Conservation (phyloP, 1,284 basidiomycete genomes). For the Xerocomus nothofagi region DNA sequence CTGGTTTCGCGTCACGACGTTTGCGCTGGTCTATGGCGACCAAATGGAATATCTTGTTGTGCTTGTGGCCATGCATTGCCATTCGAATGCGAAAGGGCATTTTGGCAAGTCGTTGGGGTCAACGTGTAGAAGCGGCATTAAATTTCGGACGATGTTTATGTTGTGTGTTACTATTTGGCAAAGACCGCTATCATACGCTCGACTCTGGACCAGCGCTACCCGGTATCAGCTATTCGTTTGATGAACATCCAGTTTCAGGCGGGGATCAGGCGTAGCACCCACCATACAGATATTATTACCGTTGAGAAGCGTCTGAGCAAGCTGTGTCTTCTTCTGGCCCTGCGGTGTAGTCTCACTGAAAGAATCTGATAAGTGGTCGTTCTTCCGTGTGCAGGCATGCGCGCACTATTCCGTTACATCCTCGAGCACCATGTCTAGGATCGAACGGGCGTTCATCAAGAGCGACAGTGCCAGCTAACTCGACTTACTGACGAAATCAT, state of each 20-base stretch:
- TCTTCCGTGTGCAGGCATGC: background rate
- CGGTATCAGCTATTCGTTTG: conserved; percentile 60
- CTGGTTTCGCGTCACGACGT: conserved; percentile 84
- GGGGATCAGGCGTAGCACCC: conserved; percentile 23
- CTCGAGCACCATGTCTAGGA: conserved; percentile 93
- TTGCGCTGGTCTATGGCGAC: conserved; percentile 81
- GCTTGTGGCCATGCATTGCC: conserved; percentile 78
- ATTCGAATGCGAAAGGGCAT: conserved; percentile 89
- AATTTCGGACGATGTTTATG: background rate
- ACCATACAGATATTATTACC: conserved; percentile 99
- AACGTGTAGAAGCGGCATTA: background rate
- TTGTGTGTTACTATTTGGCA: conserved; percentile 32
- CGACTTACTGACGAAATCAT: conserved; percentile 98
- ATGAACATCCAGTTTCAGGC: conserved; percentile 1
- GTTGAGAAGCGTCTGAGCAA: conserved; percentile 92
- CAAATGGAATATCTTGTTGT: conserved; percentile 84
- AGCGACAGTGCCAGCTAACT: background rate
- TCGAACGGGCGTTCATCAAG: background rate
- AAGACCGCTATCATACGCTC: background rate
- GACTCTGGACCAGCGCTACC: conserved; percentile 70
- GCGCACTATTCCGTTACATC: conserved; percentile 95
- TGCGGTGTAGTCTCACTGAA: conserved; percentile 81
- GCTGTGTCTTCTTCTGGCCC: conserved; percentile 80
- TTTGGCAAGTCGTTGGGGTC: conserved; percentile 5
- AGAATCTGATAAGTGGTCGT: conserved; percentile 15